Percentiles rank a stretch among this genome's conserved stretches.
phyloP scores from a whole-genome alignment of 2,329 filamentous ascomycete genomes.

The Metarhizium rileyi region DNA sequence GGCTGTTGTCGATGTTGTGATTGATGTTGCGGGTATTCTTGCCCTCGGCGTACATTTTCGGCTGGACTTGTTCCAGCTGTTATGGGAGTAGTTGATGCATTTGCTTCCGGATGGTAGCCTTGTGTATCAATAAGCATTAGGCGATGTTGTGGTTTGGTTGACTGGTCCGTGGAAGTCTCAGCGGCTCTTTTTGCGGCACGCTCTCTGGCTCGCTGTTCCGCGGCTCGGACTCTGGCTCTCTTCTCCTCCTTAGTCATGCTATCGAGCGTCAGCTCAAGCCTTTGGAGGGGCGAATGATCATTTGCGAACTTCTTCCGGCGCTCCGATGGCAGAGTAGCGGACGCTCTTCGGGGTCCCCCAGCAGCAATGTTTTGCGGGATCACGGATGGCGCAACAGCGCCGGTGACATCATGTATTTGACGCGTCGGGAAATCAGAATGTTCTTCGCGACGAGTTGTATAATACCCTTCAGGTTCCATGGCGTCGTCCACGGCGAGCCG shows the following conservation, averaged over 20 bases:
- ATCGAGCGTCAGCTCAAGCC: constrained; percentile 79
- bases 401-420: constrained; percentile 12
- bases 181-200: constrained; percentile 33
- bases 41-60: not conserved
- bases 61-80: not conserved
- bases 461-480: constrained; percentile 18
- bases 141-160: constrained; percentile 15
- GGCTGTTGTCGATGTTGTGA: not conserved
- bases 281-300: constrained; percentile 85
- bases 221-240: constrained; percentile 71
- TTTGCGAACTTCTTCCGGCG: constrained; percentile 57
- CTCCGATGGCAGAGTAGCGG: constrained; percentile 28
- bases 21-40: not conserved
- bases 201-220: constrained; percentile 64
- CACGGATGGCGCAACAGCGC: constrained; percentile 7
- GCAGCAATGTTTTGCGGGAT: constrained; percentile 12
- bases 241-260: constrained; percentile 96
- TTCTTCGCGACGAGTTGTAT: constrained; percentile 12
- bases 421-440: constrained; percentile 4
- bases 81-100: constrained; percentile 1
- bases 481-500: constrained; percentile 7
- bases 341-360: constrained; percentile 26
- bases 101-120: not conserved
- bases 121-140: constrained; percentile 7
- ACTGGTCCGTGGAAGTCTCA: constrained; percentile 13